phyloP scores from a whole-genome alignment of 768 basidiomycete genomes.

The Strobilomyces confusus region DNA sequence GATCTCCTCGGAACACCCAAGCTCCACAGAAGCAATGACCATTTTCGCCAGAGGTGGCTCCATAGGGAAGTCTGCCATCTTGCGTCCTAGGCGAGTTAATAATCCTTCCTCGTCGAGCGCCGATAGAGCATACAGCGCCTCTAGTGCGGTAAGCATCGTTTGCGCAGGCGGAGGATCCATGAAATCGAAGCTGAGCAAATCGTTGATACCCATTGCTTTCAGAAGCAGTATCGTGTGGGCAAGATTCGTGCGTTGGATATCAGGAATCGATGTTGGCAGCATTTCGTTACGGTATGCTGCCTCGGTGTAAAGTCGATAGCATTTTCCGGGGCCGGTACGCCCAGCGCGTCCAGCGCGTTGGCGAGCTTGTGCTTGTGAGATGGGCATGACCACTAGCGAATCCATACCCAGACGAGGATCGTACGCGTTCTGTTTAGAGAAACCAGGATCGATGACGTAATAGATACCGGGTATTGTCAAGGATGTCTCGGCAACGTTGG shows the following conservation, averaged over 20 bases:
- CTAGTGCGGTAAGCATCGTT: slow-evolving; percentile 94
- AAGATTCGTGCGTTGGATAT: slow-evolving; percentile 94
- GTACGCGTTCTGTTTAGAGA: slow-evolving; percentile 98
- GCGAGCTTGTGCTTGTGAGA: slow-evolving; percentile 96
- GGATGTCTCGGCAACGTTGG: slow-evolving; percentile 98
- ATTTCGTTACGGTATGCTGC: slow-evolving; percentile 98
- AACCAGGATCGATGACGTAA: slow-evolving; percentile 98
- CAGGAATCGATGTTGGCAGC: slow-evolving; percentile 95
- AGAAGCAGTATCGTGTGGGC: slow-evolving; percentile 90
- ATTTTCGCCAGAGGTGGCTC: slow-evolving; percentile 96
- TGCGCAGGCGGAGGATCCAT: slow-evolving; percentile 99
- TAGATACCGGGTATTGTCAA: slow-evolving; percentile 98
- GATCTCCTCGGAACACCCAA: slow-evolving; percentile 98
- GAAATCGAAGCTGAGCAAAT: slow-evolving; percentile 95
- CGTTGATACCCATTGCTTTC: slow-evolving; percentile 99
- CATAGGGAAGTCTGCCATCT: slow-evolving; percentile 99
- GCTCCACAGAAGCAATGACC: slow-evolving; percentile 95
- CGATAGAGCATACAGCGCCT: slow-evolving; percentile 90
- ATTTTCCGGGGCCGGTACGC: slow-evolving; percentile 96
- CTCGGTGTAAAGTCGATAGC: slow-evolving; percentile 96
- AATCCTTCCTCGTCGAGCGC: slow-evolving; percentile 97
- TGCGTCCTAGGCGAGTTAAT: slow-evolving; percentile 88
- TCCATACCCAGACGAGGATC: slow-evolving; percentile 98
- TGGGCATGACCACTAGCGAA: slow-evolving; percentile 96
- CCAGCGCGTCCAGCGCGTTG: slow-evolving; percentile 96